Evolutionary conservation across 2,329 filamentous ascomycete genomes (phyloP).

Genomic region (Fusarium mundagurra): DNA sequence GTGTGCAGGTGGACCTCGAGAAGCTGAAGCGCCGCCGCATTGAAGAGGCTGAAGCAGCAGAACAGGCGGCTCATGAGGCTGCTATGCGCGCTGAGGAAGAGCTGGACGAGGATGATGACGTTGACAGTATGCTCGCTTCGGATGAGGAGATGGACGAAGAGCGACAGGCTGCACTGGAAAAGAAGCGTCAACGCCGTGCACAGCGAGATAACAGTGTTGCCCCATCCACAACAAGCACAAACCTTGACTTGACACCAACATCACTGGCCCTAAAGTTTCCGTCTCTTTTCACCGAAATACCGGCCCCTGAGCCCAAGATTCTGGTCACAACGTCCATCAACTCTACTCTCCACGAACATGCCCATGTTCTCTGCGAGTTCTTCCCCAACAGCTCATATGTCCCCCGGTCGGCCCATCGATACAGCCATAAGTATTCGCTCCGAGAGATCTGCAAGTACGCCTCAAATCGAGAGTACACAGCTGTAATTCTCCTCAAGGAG

Average conservation of each 20-base stretch:
- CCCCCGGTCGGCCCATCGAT: conserved; percentile 82
- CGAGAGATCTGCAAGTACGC: conserved; percentile 91
- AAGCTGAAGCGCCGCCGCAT: conserved; percentile 67
- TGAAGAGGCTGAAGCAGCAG: conserved; percentile 62
- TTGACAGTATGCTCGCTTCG: conserved; percentile 83
- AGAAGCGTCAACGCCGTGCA: conserved; percentile 57
- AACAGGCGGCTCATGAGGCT: conserved; percentile 58
- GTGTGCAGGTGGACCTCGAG: conserved; percentile 66
- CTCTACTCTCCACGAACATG: conserved; percentile 86
- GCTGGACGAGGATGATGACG: conserved; percentile 65
- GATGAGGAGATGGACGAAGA: conserved; percentile 65
- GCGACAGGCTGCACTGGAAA: conserved; percentile 53
- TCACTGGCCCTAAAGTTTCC: conserved; percentile 70
- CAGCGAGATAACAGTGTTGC: conserved; percentile 61
- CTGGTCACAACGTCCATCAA: conserved; percentile 92
- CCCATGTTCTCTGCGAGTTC: conserved; percentile 78
- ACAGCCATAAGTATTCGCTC: conserved; percentile 90
- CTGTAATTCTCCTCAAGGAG: conserved; percentile 86
- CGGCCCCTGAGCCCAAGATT: conserved; percentile 77
- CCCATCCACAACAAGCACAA: conserved; percentile 70
- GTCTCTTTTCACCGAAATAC: conserved; percentile 68
- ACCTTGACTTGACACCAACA: conserved; percentile 70
- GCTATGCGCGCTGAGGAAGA: conserved; percentile 44
- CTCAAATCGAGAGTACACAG: conserved; percentile 81
- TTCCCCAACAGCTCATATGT: conserved; percentile 93